Conservation (phyloP, 306 rosid genomes). For the Vigna trinervia region DNA sequence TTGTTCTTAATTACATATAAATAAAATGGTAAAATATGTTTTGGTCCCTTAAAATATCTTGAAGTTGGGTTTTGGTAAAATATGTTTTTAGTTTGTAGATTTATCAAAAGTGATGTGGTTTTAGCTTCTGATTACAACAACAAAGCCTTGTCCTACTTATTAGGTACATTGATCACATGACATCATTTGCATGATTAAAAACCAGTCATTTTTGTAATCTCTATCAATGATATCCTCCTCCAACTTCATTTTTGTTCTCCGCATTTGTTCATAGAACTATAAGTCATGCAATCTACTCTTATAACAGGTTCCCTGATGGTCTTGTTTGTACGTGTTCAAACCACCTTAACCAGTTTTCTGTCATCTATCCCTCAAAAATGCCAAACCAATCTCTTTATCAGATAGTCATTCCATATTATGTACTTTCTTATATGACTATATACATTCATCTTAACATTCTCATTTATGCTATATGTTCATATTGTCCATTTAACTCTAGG, state of each 20-base stretch:
- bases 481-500: too few species aligned
- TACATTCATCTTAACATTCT: background rate
- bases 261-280: background rate
- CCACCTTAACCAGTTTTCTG: background rate
- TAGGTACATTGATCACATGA: too few species aligned
- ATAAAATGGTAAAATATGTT: background rate
- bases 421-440: background rate
- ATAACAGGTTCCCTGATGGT: background rate
- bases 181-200: too few species aligned
- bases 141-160: too few species aligned
- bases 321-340: too few species aligned
- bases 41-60: background rate
- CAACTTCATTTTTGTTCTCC: background rate
- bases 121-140: too few species aligned
- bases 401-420: background rate
- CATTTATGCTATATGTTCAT: background rate
- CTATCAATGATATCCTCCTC: background rate
- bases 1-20: slow-evolving; percentile 25
- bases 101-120: background rate
- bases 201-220: background rate
- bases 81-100: background rate
- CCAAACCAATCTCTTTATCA: background rate
- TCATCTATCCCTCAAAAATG: background rate
- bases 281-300: background rate
- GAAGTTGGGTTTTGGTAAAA: background rate